Evolutionary conservation across 192 early-diverging fungal species (phyloP), one percentile per base, ranked within the genome.

Genomic region (Umbelopsis sp.): DNA sequence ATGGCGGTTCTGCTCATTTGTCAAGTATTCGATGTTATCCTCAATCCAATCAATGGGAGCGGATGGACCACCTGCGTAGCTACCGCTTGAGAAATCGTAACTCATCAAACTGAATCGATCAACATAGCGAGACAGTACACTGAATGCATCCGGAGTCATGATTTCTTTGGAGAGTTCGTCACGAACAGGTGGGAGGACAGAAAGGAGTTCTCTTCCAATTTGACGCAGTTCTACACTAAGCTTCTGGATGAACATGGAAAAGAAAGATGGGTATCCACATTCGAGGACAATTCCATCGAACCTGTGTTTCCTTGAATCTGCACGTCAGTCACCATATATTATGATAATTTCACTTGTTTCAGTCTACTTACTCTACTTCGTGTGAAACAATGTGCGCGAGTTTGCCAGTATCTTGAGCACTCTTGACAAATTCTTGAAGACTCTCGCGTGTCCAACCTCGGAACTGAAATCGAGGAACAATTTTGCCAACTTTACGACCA

Each of bases 61-160:
- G 25, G 29, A 69, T 14, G 80, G 76, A 7, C 80, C 80, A 50
- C 66, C 73, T 26, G 62, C 70, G 49, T 45, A 34, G 32, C 66
- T 44, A 26, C 53, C 29, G 41, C 66, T 69, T 0, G 77, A 78
- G 70, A 71, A 82, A 67, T 82, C 80, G 75, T 82, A 78, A 31
- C 68, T 73, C 80, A 82, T 82, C 14, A 82, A 24, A 56, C 73
- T 79, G 29, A 82, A 78, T 45, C 65, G 22, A 62, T 82, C 80
- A 11, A 78, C 54, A 65, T 66, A 71, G 10, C 68, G 44, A 26
- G 68, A 34, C 38, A 82, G 45, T 43, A 59, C 17, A 0, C 43
- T 65, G 66, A 76, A 75, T 34, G 52, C 50, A 21, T 69, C 72
- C 3, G 70, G 44, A 2, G 49, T 54, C 43, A 80, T 71, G 2